phyloP scores from a whole-genome alignment of 108 stramenopile genomes.

The Epithemia pelagica region DNA sequence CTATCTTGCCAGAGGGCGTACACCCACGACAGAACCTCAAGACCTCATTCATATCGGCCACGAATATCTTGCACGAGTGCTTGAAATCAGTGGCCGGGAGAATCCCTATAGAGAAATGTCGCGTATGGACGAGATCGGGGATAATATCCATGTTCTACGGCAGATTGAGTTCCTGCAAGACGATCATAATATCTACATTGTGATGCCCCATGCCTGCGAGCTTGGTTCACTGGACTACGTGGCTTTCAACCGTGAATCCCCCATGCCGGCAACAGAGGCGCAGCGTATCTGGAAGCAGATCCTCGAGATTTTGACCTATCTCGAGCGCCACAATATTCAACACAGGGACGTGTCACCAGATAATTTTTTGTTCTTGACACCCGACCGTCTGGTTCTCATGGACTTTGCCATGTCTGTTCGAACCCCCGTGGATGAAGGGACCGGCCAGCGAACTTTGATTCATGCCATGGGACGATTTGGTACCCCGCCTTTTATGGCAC shows the following conservation, averaged over 20 bases:
- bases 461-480: conserved; percentile 41
- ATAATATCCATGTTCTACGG: conserved; percentile 35
- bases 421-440: conserved; percentile 26
- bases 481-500: conserved; percentile 60
- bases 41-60: neutral
- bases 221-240: conserved; percentile 1
- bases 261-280: neutral
- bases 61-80: conserved; percentile 1
- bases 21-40: neutral
- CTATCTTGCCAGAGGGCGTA: neutral
- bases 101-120: conserved; percentile 39
- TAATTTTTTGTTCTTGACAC: conserved; percentile 50
- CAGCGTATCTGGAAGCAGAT: conserved; percentile 38
- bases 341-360: conserved; percentile 65
- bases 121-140: conserved; percentile 39
- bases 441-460: conserved; percentile 1
- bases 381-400: conserved; percentile 30
- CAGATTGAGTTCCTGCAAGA: conserved; percentile 43
- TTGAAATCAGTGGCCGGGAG: conserved; percentile 14
- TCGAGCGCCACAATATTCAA: conserved; percentile 33
- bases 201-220: conserved; percentile 35
- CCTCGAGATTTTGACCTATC: conserved; percentile 31
- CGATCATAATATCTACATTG: conserved; percentile 48
- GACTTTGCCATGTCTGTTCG: conserved; percentile 75
- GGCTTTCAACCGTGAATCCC: neutral